Percentiles rank a stretch among this genome's conserved stretches.
These are phyloP conservation scores for cucumber (Cucumis sativus) DNA, from an alignment of 306 rosid species.

Conservation along the genomic window Cucumber_9930_V3 NC_026657.2:10453001-10453500, in stretches of 20 bases:
- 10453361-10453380: conserved; percentile 18
- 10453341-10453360: conserved; percentile 31
- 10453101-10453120: conserved; percentile 14
- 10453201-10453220: conserved; percentile 3
- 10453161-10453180: conserved; percentile 2
- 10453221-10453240: conserved; percentile 1
- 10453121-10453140: conserved; percentile 17
- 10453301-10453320: conserved; percentile 45
- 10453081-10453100: neutral
- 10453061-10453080: conserved; percentile 13
- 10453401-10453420: conserved; percentile 4
- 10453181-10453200: conserved; percentile 10
- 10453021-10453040: neutral
- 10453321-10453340: conserved; percentile 39
- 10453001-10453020: neutral
- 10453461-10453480: neutral
- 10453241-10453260: conserved; percentile 1
- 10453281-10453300: conserved; percentile 32
- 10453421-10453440: neutral
- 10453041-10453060: neutral
- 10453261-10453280: conserved; percentile 40
- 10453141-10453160: conserved; percentile 7
- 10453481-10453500: conserved; percentile 8
- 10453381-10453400: neutral
- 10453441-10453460: neutral